Evolutionary conservation across 208 protist genomes (phyloP), one percentile per base, ranked within the genome.

Genomic region (Herpetomonas tarakana): DNA sequence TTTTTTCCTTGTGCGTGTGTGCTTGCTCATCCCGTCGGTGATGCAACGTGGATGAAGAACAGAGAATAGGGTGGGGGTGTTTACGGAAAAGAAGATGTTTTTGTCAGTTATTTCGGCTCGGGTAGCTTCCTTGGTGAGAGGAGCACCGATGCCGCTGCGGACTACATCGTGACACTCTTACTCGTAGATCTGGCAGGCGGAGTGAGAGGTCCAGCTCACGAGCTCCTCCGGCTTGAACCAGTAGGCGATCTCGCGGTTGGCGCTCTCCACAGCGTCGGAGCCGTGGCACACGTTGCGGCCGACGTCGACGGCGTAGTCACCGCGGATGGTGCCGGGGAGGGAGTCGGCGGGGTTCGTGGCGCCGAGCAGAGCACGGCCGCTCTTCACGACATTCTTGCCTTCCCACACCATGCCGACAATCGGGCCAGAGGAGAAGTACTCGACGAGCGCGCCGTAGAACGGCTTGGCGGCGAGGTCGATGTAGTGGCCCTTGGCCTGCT

Each of bases 341-440:
- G 88, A 91, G 68, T 94, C 86, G 41, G 79, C 74, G 57, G 97
- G 97, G 81, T 98, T 97, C 46, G 98, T 99, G 39, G 87, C 93
- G 62, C 98, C 98, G 44, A 99, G 86, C 39, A 99, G 85, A 49
- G 76, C 63, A 68, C 98, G 97, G 62, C 86, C 96, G 59, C 78
- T 83, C 64, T 92, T 92, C 65, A 99, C 93, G 55, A 94, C 97
- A 62, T 89, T 90, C 68, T 96, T 95, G 65, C 98, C 98, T 80
- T 99, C 96, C 92, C 92, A 98, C 52, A 98, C 96, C 96, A 99
- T 99, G 49, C 92, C 93, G 66, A 98, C 88, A 63, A 99, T 97
- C 56, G 98, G 97, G 68, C 97, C 97, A 25, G 91, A 97, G 46
- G 91, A 93, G 64, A 99, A 92, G 90, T 97, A 99, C 46, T 86